These are phyloP conservation scores for Aspergillus intermedius DNA, from an alignment of 2,329 filamentous ascomycete species.

Conservation along the genomic window DNA sequence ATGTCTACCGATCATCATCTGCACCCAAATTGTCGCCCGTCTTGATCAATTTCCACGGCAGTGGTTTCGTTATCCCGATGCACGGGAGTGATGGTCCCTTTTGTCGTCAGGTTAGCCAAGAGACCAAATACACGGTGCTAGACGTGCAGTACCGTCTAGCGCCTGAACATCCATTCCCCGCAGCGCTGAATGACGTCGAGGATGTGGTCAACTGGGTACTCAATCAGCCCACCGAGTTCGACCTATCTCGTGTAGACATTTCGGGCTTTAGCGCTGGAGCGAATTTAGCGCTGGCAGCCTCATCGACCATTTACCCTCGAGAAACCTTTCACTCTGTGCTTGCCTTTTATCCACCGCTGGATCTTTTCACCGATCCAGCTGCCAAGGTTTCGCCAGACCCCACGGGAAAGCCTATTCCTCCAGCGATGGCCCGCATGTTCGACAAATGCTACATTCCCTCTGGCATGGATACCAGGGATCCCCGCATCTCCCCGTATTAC, in stretches of 20 bases:
- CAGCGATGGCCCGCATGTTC: slow-evolving; percentile 21
- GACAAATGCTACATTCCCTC: slow-evolving; percentile 23
- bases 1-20: slow-evolving; percentile 21
- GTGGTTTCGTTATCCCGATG: slow-evolving; percentile 27
- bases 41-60: slow-evolving; percentile 30
- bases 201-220: slow-evolving; percentile 33
- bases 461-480: slow-evolving; percentile 20
- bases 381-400: slow-evolving; percentile 19
- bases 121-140: slow-evolving; percentile 27
- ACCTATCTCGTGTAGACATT: slow-evolving; percentile 26
- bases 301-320: slow-evolving; percentile 21
- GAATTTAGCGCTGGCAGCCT: slow-evolving; percentile 33
- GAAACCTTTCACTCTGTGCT: slow-evolving; percentile 27
- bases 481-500: slow-evolving; percentile 27
- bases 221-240: slow-evolving; percentile 27
- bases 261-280: slow-evolving; percentile 41
- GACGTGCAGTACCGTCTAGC: slow-evolving; percentile 36
- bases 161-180: slow-evolving; percentile 37
- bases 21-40: slow-evolving; percentile 18
- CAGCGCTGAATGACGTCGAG: slow-evolving; percentile 35
- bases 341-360: slow-evolving; percentile 27
- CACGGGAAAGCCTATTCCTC: slow-evolving; percentile 15
- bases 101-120: slow-evolving; percentile 18
- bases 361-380: slow-evolving; percentile 15
- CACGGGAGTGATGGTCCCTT: slow-evolving; percentile 29